Evolutionary conservation across 2,329 filamentous ascomycete species (phyloP).

Genomic region (Pyrenophora tritici-repentis): DNA sequence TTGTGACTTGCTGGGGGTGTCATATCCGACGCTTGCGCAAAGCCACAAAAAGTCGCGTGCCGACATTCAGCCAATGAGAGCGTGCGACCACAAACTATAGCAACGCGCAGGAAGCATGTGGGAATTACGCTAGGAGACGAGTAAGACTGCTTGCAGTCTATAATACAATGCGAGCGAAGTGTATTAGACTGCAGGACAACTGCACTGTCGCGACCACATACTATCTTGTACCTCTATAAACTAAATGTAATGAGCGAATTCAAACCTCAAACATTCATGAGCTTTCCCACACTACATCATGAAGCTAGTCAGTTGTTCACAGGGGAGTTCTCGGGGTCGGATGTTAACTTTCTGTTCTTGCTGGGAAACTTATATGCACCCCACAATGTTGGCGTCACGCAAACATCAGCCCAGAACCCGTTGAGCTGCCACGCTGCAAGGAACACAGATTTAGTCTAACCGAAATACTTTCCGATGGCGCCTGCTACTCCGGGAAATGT

Average conservation of each 20-base stretch:
- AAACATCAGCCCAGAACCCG: constrained; percentile 12
- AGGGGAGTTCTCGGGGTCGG: too few relatives aligned
- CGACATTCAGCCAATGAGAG: constrained; percentile 24
- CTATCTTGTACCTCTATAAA: constrained; percentile 1
- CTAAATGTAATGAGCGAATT: too few relatives aligned
- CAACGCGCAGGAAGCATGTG: constrained; percentile 3
- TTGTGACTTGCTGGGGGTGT: not conserved
- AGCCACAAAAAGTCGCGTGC: constrained; percentile 5
- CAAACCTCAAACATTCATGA: too few relatives aligned
- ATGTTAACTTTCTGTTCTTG: not conserved
- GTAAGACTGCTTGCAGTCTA: not conserved
- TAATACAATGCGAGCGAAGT: not conserved
- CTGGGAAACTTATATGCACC: constrained; percentile 10
- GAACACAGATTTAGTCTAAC: not conserved
- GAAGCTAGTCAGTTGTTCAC: too few relatives aligned
- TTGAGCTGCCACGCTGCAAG: constrained; percentile 16
- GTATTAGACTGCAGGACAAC: not conserved
- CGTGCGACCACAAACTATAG: not conserved
- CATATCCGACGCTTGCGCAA: constrained; percentile 1
- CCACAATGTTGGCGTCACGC: constrained; percentile 7
- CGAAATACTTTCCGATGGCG: constrained; percentile 5
- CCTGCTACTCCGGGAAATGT: not conserved
- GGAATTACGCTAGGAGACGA: constrained; percentile 1
- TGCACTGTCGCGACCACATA: not conserved
- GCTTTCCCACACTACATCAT: too few relatives aligned